These are phyloP conservation scores for Maudiozyma bulderi DNA, from an alignment of 805 yeast genomes.

Conservation along the genomic window DNA sequence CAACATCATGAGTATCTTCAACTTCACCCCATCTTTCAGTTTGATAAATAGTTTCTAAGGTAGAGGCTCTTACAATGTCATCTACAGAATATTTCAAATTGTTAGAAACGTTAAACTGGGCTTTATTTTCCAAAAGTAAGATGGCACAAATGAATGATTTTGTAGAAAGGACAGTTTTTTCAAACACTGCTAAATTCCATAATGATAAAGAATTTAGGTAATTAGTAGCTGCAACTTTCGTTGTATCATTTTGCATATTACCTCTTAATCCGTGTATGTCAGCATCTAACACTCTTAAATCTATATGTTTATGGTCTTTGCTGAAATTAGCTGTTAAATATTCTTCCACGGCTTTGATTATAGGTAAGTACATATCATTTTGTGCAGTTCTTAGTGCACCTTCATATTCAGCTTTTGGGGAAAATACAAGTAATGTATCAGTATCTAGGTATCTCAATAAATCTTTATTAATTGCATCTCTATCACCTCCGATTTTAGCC, in stretches of 20 bases:
- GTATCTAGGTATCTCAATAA: conserved; percentile 84
- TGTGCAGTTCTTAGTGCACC: conserved; percentile 77
- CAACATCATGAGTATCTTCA: conserved; percentile 98
- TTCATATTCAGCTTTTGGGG: conserved; percentile 72
- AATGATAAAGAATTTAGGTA: conserved; percentile 56
- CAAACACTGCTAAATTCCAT: conserved; percentile 82
- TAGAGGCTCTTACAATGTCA: conserved; percentile 66
- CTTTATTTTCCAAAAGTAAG: conserved; percentile 44
- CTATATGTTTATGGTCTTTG: conserved; percentile 21
- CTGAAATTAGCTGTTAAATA: conserved; percentile 34
- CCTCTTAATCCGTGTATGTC: conserved; percentile 77
- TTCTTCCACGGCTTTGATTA: conserved; percentile 57
- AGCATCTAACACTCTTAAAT: conserved; percentile 59
- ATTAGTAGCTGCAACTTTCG: conserved; percentile 49
- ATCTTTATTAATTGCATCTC: conserved; percentile 46
- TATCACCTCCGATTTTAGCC: conserved; percentile 51
- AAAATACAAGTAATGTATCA: conserved; percentile 80
- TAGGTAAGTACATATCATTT: conserved; percentile 63
- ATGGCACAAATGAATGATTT: conserved; percentile 83
- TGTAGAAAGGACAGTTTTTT: conserved; percentile 75
- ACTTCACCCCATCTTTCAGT: conserved; percentile 95
- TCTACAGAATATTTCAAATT: conserved; percentile 41
- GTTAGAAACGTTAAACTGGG: conserved; percentile 1
- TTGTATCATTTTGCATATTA: conserved; percentile 54
- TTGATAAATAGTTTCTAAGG: conserved; percentile 76